These are phyloP conservation scores for Leptomonas seymouri DNA, from an alignment of 208 protist species.

Conservation along the genomic window DNA sequence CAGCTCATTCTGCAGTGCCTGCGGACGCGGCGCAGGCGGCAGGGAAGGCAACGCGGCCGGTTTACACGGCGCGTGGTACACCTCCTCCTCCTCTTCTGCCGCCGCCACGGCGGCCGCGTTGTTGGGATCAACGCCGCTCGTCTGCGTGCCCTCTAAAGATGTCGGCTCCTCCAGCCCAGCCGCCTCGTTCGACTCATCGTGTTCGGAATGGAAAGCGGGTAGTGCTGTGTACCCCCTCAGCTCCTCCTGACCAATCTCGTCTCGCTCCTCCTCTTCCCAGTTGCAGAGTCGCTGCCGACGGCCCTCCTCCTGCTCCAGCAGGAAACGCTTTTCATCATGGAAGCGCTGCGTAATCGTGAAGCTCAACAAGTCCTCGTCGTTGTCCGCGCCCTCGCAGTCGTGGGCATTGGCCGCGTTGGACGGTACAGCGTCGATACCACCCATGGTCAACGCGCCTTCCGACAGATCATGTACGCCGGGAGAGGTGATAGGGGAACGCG, in stretches of 20 bases:
- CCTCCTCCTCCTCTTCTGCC: constrained; percentile 10
- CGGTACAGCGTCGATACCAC: background rate
- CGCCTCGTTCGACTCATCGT: background rate
- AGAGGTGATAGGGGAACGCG: constrained; percentile 14
- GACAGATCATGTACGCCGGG: constrained; percentile 15
- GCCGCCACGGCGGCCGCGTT: too few species aligned
- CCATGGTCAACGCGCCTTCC: constrained; percentile 3
- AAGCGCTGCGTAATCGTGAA: constrained; percentile 81
- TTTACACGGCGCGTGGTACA: constrained; percentile 10
- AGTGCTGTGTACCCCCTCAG: constrained; percentile 30
- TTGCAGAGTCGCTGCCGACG: constrained; percentile 68
- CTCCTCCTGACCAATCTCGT: constrained; percentile 37
- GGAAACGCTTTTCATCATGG: constrained; percentile 64
- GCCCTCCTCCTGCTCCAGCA: constrained; percentile 56
- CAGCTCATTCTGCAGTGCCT: constrained; percentile 5
- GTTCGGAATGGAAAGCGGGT: background rate
- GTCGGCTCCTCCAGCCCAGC: background rate
- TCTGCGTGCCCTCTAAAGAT: background rate
- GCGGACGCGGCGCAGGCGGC: constrained; percentile 22
- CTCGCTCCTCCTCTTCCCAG: constrained; percentile 80
- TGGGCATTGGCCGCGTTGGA: constrained; percentile 2
- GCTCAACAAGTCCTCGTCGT: constrained; percentile 48
- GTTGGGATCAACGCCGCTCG: background rate
- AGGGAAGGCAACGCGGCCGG: constrained; percentile 15
- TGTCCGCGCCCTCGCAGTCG: constrained; percentile 21